A percentile compares a stretch with the other conserved stretches of the same genome.
phyloP scores from a whole-genome alignment of 352 stramenopile genomes.

The Globisporangium cederbergense region DNA sequence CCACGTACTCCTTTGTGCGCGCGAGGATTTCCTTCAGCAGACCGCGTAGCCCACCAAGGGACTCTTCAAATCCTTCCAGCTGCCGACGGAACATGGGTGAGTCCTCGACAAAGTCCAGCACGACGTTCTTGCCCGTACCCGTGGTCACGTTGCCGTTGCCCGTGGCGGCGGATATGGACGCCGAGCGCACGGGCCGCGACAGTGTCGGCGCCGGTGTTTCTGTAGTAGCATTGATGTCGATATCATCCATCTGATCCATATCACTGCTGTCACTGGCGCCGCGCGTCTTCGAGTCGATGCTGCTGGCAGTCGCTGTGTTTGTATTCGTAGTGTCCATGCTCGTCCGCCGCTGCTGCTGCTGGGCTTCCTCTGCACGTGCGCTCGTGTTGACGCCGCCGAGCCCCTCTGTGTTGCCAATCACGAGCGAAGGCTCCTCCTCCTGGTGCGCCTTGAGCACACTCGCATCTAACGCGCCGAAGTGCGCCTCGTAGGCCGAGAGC shows the following conservation, averaged over 20 bases:
- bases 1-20: slow-evolving; percentile 77
- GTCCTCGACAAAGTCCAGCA: slow-evolving; percentile 84
- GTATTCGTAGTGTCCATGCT: neutral
- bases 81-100: slow-evolving; percentile 84
- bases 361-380: slow-evolving; percentile 12
- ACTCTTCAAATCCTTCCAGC: slow-evolving; percentile 78
- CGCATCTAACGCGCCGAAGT: slow-evolving; percentile 46
- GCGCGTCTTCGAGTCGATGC: neutral
- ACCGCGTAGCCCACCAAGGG: slow-evolving; percentile 51
- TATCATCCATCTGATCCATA: neutral
- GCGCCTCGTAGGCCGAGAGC: slow-evolving; percentile 53
- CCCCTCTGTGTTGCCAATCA: neutral
- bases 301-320: neutral
- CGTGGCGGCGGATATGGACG: slow-evolving; percentile 22
- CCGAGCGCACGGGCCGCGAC: neutral
- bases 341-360: neutral
- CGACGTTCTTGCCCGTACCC: slow-evolving; percentile 66
- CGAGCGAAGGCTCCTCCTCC: slow-evolving; percentile 13
- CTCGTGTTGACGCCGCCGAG: slow-evolving; percentile 21
- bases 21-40: slow-evolving; percentile 70
- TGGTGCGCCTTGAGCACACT: slow-evolving; percentile 29
- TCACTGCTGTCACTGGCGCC: neutral
- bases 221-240: neutral
- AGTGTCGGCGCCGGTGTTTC: neutral
- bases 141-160: slow-evolving; percentile 22